phyloP scores from a whole-genome alignment of 768 basidiomycete species.

The Suillus hirtellus region DNA sequence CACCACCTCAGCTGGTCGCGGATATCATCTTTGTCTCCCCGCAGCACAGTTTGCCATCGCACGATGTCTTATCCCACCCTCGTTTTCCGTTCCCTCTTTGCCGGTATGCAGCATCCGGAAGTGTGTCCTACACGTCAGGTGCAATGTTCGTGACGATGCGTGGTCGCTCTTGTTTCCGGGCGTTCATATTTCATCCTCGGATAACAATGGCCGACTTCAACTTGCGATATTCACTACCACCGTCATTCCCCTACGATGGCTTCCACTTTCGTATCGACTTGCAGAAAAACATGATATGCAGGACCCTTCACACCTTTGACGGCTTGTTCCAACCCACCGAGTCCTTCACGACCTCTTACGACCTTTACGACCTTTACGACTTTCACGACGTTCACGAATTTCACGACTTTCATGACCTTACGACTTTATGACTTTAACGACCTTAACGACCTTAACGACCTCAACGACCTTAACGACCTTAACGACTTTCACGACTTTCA shows the following conservation, averaged over 20 bases:
- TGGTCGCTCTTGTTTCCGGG: not conserved
- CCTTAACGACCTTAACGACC: not conserved
- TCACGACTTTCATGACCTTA: not conserved
- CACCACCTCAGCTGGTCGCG: not conserved
- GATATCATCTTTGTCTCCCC: not conserved
- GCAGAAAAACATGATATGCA: not conserved
- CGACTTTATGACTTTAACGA: not conserved
- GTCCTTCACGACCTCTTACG: not conserved
- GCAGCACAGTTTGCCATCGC: not conserved
- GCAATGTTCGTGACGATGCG: not conserved
- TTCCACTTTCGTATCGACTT: not conserved
- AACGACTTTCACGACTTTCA: not conserved
- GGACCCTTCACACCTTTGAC: not conserved
- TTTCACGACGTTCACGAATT: not conserved
- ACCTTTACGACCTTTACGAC: not conserved
- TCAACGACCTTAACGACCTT: not conserved
- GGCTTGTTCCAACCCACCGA: not conserved
- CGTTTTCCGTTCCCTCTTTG: too few relatives aligned
- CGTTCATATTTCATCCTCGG: too few relatives aligned
- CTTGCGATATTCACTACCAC: not conserved
- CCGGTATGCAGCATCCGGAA: not conserved
- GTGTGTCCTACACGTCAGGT: not conserved
- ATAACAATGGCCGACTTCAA: not conserved
- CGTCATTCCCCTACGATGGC: not conserved
- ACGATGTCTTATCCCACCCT: not conserved